A percentile compares a stretch with the other conserved stretches of the same genome.
These are phyloP conservation scores for Cyanodermella asteris DNA, from an alignment of 2,329 filamentous ascomycete species.

Conservation along the genomic window DNA sequence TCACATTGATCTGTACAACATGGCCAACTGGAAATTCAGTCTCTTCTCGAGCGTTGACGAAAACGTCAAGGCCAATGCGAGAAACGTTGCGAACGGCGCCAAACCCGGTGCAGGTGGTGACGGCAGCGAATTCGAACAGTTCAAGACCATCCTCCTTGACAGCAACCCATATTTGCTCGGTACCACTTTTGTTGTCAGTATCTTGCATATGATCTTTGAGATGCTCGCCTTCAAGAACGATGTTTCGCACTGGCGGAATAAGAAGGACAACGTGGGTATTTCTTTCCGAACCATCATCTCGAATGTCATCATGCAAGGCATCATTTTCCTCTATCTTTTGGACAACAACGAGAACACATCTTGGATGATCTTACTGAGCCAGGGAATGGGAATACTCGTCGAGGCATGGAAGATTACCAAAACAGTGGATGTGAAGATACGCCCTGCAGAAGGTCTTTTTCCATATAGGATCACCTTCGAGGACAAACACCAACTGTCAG, in stretches of 20 bases:
- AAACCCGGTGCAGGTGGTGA: slow-evolving; percentile 58
- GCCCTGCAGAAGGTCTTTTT: slow-evolving; percentile 46
- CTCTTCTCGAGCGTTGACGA: slow-evolving; percentile 68
- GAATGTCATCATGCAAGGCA: slow-evolving; percentile 90
- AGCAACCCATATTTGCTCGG: slow-evolving; percentile 80
- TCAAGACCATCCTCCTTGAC: slow-evolving; percentile 87
- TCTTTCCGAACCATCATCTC: slow-evolving; percentile 88
- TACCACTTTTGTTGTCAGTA: slow-evolving; percentile 62
- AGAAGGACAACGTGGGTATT: slow-evolving; percentile 97
- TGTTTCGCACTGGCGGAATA: slow-evolving; percentile 94
- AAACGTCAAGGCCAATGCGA: slow-evolving; percentile 62
- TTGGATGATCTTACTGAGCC: slow-evolving; percentile 94
- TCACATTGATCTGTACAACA: slow-evolving; percentile 62
- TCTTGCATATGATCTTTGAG: slow-evolving; percentile 88
- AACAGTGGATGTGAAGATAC: slow-evolving; percentile 68
- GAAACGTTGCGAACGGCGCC: slow-evolving; percentile 53
- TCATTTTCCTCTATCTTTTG: slow-evolving; percentile 91
- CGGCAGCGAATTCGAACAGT: slow-evolving; percentile 84
- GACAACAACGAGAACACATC: slow-evolving; percentile 96
- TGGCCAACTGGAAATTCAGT: slow-evolving; percentile 76
- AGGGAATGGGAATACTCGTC: slow-evolving; percentile 61
- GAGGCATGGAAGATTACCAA: slow-evolving; percentile 95
- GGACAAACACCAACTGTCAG: slow-evolving; percentile 87
- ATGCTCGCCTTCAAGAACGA: slow-evolving; percentile 93
- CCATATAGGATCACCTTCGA: slow-evolving; percentile 73